phyloP scores from a whole-genome alignment of 345 rosid genomes.

The Excoecaria cochinchinensis region DNA sequence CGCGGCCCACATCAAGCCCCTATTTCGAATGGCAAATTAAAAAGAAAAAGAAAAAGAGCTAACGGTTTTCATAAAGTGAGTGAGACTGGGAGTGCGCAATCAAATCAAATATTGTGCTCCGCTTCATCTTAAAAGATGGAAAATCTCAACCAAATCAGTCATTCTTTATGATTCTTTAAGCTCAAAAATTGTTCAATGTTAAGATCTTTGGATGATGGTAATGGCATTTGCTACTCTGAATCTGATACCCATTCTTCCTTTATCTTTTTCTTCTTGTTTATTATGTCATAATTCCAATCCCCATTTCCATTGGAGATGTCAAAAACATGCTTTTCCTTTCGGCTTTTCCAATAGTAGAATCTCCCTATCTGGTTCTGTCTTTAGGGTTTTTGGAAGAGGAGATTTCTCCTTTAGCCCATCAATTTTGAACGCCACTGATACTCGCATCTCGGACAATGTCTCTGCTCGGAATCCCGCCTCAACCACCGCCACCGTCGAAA shows the following conservation, averaged over 20 bases:
- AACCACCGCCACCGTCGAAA: slow-evolving; percentile 39
- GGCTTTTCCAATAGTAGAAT: neutral
- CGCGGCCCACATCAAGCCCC: too few relatives aligned
- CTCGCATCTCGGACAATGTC: slow-evolving; percentile 52
- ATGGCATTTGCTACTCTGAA: slow-evolving; percentile 10
- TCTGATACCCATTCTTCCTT: neutral
- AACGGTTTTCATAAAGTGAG: neutral
- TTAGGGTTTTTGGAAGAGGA: slow-evolving; percentile 20
- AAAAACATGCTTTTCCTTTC: neutral
- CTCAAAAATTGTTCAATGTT: neutral
- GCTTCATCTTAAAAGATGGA: neutral
- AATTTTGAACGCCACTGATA: slow-evolving; percentile 41
- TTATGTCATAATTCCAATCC: neutral
- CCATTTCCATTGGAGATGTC: neutral
- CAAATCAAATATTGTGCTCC: neutral
- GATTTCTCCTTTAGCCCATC: slow-evolving; percentile 11
- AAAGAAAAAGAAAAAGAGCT: too few relatives aligned
- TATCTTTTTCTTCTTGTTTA: neutral
- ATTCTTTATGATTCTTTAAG: neutral
- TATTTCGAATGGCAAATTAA: too few relatives aligned
- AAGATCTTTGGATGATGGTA: neutral
- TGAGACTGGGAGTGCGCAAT: neutral
- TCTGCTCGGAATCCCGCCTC: slow-evolving; percentile 14
- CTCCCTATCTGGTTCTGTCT: neutral
- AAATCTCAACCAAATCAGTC: neutral